Percentiles rank a stretch among this genome's conserved stretches.
Conservation (phyloP, 2,329 filamentous ascomycete species). For the Diplodia sapinea region DNA sequence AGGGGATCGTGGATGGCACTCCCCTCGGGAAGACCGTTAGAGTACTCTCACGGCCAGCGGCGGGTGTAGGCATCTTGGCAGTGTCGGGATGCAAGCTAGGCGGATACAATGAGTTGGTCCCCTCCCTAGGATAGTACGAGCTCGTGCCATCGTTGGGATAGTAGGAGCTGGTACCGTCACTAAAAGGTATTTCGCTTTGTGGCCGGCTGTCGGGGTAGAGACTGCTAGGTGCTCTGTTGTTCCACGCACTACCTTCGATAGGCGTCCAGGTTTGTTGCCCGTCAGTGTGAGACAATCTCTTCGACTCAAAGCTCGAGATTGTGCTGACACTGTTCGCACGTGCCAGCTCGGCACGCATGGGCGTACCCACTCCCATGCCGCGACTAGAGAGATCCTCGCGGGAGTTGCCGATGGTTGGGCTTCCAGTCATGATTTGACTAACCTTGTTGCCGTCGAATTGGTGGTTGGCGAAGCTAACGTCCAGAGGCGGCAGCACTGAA, state of each 20-base stretch:
- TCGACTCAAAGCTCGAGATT: constrained; percentile 37
- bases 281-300: constrained; percentile 40
- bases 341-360: constrained; percentile 48
- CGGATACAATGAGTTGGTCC: constrained; percentile 35
- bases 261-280: constrained; percentile 46
- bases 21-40: constrained; percentile 48
- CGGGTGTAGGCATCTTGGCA: constrained; percentile 38
- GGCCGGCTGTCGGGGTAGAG: constrained; percentile 52
- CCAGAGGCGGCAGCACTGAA: constrained; percentile 71
- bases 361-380: constrained; percentile 34
- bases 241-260: constrained; percentile 38
- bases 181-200: constrained; percentile 54
- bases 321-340: constrained; percentile 46
- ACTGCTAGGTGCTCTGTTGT: constrained; percentile 50
- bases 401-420: constrained; percentile 70
- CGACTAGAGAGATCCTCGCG: constrained; percentile 48
- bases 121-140: constrained; percentile 55
- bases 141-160: constrained; percentile 62
- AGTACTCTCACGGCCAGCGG: constrained; percentile 49
- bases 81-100: constrained; percentile 31
- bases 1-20: constrained; percentile 36
- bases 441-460: constrained; percentile 64
- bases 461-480: constrained; percentile 57
- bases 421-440: constrained; percentile 70
- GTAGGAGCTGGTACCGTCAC: constrained; percentile 61